phyloP scores from a whole-genome alignment of 2,329 filamentous ascomycete species.

The Didymella pinodella region DNA sequence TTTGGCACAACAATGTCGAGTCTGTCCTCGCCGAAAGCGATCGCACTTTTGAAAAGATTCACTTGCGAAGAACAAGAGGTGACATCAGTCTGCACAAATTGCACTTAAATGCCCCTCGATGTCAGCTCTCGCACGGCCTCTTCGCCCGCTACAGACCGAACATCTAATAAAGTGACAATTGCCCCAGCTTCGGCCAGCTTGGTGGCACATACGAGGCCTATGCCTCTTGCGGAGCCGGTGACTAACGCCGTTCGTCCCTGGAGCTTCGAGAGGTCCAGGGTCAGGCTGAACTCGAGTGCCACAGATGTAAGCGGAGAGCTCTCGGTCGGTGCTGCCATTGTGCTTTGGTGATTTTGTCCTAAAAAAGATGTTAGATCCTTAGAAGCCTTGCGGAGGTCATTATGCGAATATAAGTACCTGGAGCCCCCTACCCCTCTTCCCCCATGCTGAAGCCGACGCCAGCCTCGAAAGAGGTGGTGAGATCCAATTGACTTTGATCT shows the following conservation, averaged over 20 bases:
- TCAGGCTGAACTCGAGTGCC: constrained; percentile 20
- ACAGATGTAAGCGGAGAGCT: constrained; percentile 10
- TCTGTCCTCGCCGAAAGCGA: constrained; percentile 33
- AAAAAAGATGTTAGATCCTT: not conserved
- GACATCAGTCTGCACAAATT: constrained; percentile 45
- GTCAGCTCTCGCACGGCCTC: constrained; percentile 21
- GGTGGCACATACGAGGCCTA: constrained; percentile 35
- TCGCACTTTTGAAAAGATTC: constrained; percentile 42
- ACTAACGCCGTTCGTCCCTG: constrained; percentile 33
- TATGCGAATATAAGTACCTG: not conserved
- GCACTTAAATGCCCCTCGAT: constrained; percentile 30
- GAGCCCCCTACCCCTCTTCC: constrained; percentile 3
- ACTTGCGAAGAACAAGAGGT: constrained; percentile 40
- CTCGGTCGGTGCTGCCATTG: constrained; percentile 2
- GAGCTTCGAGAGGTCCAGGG: constrained; percentile 27
- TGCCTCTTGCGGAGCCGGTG: constrained; percentile 39
- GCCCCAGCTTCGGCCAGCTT: constrained; percentile 33
- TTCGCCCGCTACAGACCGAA: constrained; percentile 27
- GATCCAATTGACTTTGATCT: not conserved
- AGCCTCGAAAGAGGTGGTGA: not conserved
- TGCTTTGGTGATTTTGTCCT: not conserved
- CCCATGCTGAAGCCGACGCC: not conserved
- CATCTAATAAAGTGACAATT: constrained; percentile 37
- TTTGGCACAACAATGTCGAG: constrained; percentile 45
- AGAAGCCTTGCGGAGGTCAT: not conserved